A percentile compares a stretch with the other conserved stretches of the same genome.
Conservation (phyloP, 2,329 filamentous ascomycete genomes). For the Aspergillaceae sp. region DNA sequence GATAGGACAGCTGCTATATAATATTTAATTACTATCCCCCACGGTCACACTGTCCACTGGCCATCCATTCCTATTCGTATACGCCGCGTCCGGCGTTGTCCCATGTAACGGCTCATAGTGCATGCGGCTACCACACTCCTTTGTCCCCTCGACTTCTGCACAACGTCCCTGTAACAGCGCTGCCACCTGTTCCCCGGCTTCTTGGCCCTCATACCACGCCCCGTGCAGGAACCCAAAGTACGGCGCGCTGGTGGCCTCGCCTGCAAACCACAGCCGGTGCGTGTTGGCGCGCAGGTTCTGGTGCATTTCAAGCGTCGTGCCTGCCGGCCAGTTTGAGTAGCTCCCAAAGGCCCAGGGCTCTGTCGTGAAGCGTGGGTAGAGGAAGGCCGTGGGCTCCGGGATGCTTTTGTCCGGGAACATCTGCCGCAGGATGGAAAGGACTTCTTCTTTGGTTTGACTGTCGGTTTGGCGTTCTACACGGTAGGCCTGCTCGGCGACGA, state of each 20-base stretch:
- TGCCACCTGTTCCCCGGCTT: slow-evolving; percentile 35
- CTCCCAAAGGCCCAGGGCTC: slow-evolving; percentile 49
- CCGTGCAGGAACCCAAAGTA: slow-evolving; percentile 61
- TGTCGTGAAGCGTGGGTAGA: slow-evolving; percentile 52
- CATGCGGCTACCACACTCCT: slow-evolving; percentile 11
- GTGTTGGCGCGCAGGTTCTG: slow-evolving; percentile 61
- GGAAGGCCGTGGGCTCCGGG: slow-evolving; percentile 52
- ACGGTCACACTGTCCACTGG: slow-evolving; percentile 15
- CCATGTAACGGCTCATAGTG: slow-evolving; percentile 24
- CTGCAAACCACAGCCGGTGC: slow-evolving; percentile 54
- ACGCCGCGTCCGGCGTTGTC: slow-evolving; percentile 21
- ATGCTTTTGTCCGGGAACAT: slow-evolving; percentile 54
- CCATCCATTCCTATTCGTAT: slow-evolving; percentile 23
- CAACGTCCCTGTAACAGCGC: slow-evolving; percentile 17
- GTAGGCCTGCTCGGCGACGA: slow-evolving; percentile 50
- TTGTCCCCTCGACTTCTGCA: slow-evolving; percentile 6
- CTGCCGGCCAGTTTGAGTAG: slow-evolving; percentile 60
- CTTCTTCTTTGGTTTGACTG: slow-evolving; percentile 49
- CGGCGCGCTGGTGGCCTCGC: slow-evolving; percentile 54
- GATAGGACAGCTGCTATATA: no score
- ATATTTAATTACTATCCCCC: slow-evolving; percentile 5
- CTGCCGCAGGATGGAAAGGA: slow-evolving; percentile 47
- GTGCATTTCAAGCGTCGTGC: slow-evolving; percentile 56
- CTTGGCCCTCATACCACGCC: slow-evolving; percentile 50
- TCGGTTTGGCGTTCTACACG: slow-evolving; percentile 52